phyloP scores from a whole-genome alignment of 2,329 filamentous ascomycete genomes.

The Aureobasidium pullulans region DNA sequence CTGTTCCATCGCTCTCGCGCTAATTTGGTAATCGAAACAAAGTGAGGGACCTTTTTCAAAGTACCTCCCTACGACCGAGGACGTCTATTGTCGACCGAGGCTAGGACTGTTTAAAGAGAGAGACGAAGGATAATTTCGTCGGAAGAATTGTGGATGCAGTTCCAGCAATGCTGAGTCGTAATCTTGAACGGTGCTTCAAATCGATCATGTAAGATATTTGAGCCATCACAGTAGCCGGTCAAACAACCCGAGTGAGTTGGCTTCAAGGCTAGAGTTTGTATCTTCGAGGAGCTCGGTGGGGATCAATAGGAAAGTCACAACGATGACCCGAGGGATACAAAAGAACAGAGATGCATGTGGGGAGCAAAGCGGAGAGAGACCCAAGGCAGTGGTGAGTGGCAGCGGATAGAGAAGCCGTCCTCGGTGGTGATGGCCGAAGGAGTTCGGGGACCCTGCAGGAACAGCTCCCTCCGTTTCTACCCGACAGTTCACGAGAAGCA shows the following conservation, averaged over 20 bases:
- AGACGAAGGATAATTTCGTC: not conserved
- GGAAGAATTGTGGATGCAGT: not conserved
- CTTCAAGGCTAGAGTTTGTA: constrained; percentile 67
- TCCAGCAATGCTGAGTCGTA: not conserved
- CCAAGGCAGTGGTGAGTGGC: not conserved
- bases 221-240: constrained; percentile 55
- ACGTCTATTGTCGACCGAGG: not conserved
- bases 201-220: not conserved
- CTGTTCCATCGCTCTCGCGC: not conserved
- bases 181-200: not conserved
- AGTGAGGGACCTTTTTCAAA: not conserved
- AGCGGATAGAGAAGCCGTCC: not conserved
- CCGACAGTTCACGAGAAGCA: not conserved
- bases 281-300: constrained; percentile 91
- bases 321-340: constrained; percentile 21
- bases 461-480: not conserved
- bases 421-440: not conserved
- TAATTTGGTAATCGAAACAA: not conserved
- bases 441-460: not conserved
- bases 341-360: not conserved
- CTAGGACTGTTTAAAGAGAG: not conserved
- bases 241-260: constrained; percentile 66
- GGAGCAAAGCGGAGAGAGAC: not conserved
- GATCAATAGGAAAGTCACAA: constrained; percentile 57
- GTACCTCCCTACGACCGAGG: constrained; percentile 1